Evolutionary conservation across 2,329 filamentous ascomycete genomes (phyloP).

Genomic region (Alternaria dauci): DNA sequence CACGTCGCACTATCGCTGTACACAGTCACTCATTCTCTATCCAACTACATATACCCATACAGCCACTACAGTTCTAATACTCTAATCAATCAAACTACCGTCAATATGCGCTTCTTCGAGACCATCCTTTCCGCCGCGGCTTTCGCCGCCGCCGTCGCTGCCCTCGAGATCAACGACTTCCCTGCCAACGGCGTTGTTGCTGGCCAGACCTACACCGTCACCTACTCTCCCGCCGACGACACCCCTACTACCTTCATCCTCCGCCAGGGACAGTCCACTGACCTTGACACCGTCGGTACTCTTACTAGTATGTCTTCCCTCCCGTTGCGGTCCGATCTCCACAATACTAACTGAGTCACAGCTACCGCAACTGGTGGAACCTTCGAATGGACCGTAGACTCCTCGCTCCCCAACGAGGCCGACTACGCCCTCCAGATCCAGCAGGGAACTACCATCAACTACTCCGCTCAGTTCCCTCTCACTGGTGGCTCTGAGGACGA

Average conservation of each 20-base stretch:
- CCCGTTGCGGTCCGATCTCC: neutral
- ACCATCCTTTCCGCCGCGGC: constrained; percentile 56
- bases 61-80: constrained; percentile 28
- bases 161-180: constrained; percentile 58
- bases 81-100: constrained; percentile 22
- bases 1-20: constrained; percentile 31
- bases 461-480: constrained; percentile 60
- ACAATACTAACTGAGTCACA: constrained; percentile 29
- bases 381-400: constrained; percentile 62
- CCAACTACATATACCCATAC: constrained; percentile 22
- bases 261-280: constrained; percentile 59
- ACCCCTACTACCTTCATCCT: constrained; percentile 64
- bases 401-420: constrained; percentile 52
- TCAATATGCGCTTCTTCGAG: constrained; percentile 62
- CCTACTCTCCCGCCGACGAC: constrained; percentile 56
- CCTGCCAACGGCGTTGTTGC: constrained; percentile 59
- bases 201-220: constrained; percentile 60
- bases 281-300: constrained; percentile 61
- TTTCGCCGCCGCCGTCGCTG: constrained; percentile 53
- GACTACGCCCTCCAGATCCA: constrained; percentile 68
- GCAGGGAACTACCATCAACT: constrained; percentile 63
- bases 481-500: constrained; percentile 40
- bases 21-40: constrained; percentile 42
- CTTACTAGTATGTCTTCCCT: constrained; percentile 56
- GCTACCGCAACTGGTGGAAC: constrained; percentile 56